Conservation (phyloP, 139 green algal genomes). For the Penium margaritaceum region DNA sequence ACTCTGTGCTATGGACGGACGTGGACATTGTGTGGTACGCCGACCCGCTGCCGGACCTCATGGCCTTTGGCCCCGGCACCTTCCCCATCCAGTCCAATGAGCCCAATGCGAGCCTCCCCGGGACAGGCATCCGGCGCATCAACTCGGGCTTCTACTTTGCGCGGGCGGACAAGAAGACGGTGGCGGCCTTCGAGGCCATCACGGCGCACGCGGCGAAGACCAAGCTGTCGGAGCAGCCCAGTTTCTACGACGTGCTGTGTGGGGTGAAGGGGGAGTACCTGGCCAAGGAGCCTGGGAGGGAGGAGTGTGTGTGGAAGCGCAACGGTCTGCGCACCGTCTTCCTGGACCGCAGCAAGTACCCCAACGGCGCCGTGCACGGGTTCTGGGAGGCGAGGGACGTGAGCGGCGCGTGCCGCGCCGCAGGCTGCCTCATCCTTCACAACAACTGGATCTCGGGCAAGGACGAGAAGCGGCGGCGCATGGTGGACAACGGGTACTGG, state of each 20-base stretch:
- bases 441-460: constrained; percentile 26
- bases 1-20: constrained; percentile 40
- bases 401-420: not conserved
- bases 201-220: constrained; percentile 25
- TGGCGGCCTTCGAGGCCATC: constrained; percentile 29
- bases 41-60: constrained; percentile 18
- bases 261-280: constrained; percentile 16
- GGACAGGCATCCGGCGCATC: constrained; percentile 4
- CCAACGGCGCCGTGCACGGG: constrained; percentile 21
- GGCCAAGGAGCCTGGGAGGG: not conserved
- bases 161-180: constrained; percentile 14
- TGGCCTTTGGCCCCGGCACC: constrained; percentile 11
- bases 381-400: constrained; percentile 17
- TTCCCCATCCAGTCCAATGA: constrained; percentile 28
- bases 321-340: constrained; percentile 1
- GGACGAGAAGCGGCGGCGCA: constrained; percentile 10
- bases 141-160: constrained; percentile 45
- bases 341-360: constrained; percentile 19
- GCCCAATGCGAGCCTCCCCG: constrained; percentile 6
- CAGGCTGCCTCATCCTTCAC: constrained; percentile 14
- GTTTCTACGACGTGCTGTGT: constrained; percentile 44
- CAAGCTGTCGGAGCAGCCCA: constrained; percentile 30
- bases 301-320: constrained; percentile 3
- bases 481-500: constrained; percentile 11
- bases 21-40: constrained; percentile 42